Evolutionary conservation across 2,329 filamentous ascomycete genomes (phyloP).

Genomic region (Aspergillus sojae): DNA sequence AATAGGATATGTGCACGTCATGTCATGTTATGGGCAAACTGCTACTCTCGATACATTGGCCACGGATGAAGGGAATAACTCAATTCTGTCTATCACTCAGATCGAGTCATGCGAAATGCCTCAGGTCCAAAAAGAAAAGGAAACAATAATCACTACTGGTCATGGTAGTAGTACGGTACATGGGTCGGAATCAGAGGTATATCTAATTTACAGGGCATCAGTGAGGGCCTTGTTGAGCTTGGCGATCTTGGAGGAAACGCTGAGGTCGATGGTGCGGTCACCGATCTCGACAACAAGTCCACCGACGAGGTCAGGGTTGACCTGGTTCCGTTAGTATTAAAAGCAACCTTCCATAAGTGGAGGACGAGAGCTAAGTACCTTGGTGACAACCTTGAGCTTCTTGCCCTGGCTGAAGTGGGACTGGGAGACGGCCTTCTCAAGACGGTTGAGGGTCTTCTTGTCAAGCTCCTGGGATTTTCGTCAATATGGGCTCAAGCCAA

Average conservation of each 20-base stretch:
- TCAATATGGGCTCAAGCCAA: neutral
- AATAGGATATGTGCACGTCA: neutral
- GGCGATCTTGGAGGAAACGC: conserved; percentile 89
- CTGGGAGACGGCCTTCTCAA: conserved; percentile 87
- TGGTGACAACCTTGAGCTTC: conserved; percentile 96
- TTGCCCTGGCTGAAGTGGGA: conserved; percentile 87
- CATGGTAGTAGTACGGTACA: conserved; percentile 17
- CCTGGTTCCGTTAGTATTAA: conserved; percentile 50
- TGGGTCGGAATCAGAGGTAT: conserved; percentile 8
- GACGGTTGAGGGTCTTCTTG: conserved; percentile 77
- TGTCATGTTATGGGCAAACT: neutral
- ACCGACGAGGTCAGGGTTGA: conserved; percentile 92
- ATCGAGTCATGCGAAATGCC: conserved; percentile 14
- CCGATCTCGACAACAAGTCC: conserved; percentile 95
- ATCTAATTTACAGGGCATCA: conserved; percentile 83
- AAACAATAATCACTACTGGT: conserved; percentile 4
- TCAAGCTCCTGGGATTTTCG: conserved; percentile 69
- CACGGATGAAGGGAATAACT: conserved; percentile 4
- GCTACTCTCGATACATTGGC: neutral
- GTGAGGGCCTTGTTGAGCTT: conserved; percentile 99
- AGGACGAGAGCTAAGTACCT: conserved; percentile 55
- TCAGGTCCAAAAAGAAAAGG: conserved; percentile 2
- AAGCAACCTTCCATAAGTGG: conserved; percentile 1
- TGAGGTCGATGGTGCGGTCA: conserved; percentile 97
- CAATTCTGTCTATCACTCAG: conserved; percentile 17